phyloP scores from a whole-genome alignment of 2,329 filamentous ascomycete species.

The Talaromyces piceae region DNA sequence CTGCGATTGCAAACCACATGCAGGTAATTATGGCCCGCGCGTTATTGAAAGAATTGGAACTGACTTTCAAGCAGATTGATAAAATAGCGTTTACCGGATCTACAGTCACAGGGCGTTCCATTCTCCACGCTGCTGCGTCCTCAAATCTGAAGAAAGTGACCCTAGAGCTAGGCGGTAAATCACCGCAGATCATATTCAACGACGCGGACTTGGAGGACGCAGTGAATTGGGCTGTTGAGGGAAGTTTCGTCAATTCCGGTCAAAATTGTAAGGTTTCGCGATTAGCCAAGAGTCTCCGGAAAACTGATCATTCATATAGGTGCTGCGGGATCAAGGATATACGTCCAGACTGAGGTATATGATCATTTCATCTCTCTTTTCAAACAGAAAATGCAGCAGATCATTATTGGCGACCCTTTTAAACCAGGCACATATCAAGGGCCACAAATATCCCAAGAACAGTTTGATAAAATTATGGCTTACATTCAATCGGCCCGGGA shows the following conservation, averaged over 20 bases:
- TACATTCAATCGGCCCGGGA: slow-evolving; percentile 56
- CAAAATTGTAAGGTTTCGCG: slow-evolving; percentile 44
- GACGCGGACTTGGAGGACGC: slow-evolving; percentile 43
- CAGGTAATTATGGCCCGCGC: slow-evolving; percentile 16
- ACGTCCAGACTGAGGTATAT: slow-evolving; percentile 51
- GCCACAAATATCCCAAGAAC: slow-evolving; percentile 69
- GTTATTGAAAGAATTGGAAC: neutral
- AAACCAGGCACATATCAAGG: slow-evolving; percentile 69
- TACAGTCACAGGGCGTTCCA: slow-evolving; percentile 41
- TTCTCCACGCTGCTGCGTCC: slow-evolving; percentile 52
- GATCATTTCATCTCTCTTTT: slow-evolving; percentile 55
- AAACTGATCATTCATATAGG: neutral
- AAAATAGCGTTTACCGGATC: slow-evolving; percentile 56
- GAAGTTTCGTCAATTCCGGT: slow-evolving; percentile 47
- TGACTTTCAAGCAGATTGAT: slow-evolving; percentile 32
- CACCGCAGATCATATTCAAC: slow-evolving; percentile 49
- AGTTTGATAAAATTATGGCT: slow-evolving; percentile 75
- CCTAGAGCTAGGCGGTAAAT: slow-evolving; percentile 49
- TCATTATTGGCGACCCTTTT: slow-evolving; percentile 68
- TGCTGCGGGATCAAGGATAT: slow-evolving; percentile 49
- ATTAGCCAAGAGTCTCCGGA: neutral
- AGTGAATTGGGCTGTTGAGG: slow-evolving; percentile 32
- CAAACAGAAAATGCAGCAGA: slow-evolving; percentile 62
- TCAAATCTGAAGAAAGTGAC: slow-evolving; percentile 49
- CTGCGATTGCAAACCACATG: slow-evolving; percentile 46